These are phyloP conservation scores for Backusella tuberculispora DNA, from an alignment of 192 early-diverging fungal species.

Conservation along the genomic window DNA sequence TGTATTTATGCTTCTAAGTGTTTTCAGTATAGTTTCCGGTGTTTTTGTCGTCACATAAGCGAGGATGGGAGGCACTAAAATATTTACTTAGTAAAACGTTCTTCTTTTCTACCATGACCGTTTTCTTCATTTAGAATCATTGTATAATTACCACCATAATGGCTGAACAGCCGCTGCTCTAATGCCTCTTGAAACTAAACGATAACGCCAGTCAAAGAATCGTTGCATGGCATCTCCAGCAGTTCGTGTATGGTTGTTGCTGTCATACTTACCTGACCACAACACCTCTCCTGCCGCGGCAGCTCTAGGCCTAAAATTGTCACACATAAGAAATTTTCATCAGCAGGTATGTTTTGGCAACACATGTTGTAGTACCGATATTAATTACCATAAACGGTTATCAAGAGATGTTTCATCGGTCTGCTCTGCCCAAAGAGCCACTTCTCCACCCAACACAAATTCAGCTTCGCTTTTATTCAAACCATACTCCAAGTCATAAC, in stretches of 20 bases:
- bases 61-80: background rate
- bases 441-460: conserved; percentile 74
- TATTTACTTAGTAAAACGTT: background rate
- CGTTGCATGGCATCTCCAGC: conserved; percentile 63
- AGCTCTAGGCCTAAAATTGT: conserved; percentile 55
- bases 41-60: background rate
- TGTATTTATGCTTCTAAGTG: background rate
- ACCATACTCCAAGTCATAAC: conserved; percentile 65
- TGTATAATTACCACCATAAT: conserved; percentile 35
- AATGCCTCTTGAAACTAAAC: conserved; percentile 69
- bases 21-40: background rate
- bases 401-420: conserved; percentile 67
- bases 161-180: conserved; percentile 73
- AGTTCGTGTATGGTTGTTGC: conserved; percentile 52
- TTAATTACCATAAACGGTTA: conserved; percentile 59
- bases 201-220: conserved; percentile 73
- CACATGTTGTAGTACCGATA: background rate
- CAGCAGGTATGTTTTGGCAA: background rate
- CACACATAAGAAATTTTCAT: background rate
- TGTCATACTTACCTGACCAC: conserved; percentile 48
- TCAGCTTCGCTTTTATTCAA: conserved; percentile 53
- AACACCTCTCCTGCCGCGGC: conserved; percentile 69
- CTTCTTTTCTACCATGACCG: too few relatives aligned
- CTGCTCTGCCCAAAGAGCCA: conserved; percentile 75
- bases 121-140: background rate